Evolutionary conservation across 371 early-diverging fungal genomes (phyloP).

Genomic region (Mortierella sp.): DNA sequence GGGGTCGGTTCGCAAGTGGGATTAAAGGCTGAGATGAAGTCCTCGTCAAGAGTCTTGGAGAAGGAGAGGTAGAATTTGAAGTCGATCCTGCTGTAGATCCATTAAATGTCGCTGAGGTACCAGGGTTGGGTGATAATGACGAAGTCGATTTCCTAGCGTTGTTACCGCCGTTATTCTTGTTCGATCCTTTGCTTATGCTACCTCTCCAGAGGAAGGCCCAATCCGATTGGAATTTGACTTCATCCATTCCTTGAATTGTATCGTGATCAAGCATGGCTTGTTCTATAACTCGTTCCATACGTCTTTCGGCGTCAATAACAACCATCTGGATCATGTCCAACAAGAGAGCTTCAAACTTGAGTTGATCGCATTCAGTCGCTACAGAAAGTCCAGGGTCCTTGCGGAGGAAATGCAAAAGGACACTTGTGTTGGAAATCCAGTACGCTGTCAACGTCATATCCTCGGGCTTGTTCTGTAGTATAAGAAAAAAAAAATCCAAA

Average conservation of each 20-base stretch:
- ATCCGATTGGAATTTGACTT: conserved; percentile 73
- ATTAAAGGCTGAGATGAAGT: conserved; percentile 28
- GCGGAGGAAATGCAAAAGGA: conserved; percentile 83
- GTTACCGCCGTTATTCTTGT: conserved; percentile 39
- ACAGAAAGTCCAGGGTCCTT: conserved; percentile 78
- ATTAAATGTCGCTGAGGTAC: conserved; percentile 72
- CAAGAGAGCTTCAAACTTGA: conserved; percentile 74
- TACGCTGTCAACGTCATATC: conserved; percentile 72
- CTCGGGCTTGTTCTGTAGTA: conserved; percentile 52
- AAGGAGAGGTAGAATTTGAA: conserved; percentile 60
- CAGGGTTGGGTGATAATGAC: conserved; percentile 18
- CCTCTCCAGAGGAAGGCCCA: conserved; percentile 66
- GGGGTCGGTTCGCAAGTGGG: conserved; percentile 26
- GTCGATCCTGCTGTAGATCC: conserved; percentile 69
- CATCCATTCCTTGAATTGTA: conserved; percentile 72
- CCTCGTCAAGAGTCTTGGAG: conserved; percentile 23
- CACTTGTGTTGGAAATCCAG: conserved; percentile 87
- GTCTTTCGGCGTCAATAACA: conserved; percentile 67
- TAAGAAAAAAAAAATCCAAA: background rate
- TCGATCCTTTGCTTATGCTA: conserved; percentile 26
- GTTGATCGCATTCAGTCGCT: conserved; percentile 71
- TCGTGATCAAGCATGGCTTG: conserved; percentile 80
- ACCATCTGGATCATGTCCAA: conserved; percentile 76
- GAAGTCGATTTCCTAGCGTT: conserved; percentile 65
- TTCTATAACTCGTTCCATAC: conserved; percentile 72